phyloP scores from a whole-genome alignment of 805 yeast genomes.

The Clavispora asparagi region DNA sequence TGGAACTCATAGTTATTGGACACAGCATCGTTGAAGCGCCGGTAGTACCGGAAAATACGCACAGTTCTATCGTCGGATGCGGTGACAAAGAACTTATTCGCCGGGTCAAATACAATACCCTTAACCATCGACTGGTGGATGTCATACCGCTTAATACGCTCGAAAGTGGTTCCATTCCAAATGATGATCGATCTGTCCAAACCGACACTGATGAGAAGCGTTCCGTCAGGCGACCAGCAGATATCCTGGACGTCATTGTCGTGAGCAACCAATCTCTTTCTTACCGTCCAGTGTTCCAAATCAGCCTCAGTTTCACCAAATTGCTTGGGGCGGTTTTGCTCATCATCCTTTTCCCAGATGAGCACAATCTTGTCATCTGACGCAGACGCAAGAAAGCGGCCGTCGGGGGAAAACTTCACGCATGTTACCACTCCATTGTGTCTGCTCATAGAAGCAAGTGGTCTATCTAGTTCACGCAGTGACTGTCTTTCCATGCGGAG shows the following conservation, averaged over 20 bases:
- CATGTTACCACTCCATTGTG: constrained; percentile 97
- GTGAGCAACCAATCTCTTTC: constrained; percentile 90
- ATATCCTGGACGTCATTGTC: constrained; percentile 97
- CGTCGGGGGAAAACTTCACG: constrained; percentile 88
- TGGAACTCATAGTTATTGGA: constrained; percentile 69
- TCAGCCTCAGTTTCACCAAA: constrained; percentile 72
- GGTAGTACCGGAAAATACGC: constrained; percentile 80
- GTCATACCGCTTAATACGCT: constrained; percentile 81
- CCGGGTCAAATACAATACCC: constrained; percentile 97
- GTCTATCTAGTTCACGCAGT: constrained; percentile 30
- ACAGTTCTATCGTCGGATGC: constrained; percentile 94
- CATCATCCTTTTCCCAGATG: constrained; percentile 91
- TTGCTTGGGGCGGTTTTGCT: constrained; percentile 47
- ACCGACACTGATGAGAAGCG: constrained; percentile 88
- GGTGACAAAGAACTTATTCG: constrained; percentile 95
- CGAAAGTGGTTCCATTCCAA: constrained; percentile 92
- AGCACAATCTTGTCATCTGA: constrained; percentile 89
- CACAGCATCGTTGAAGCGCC: constrained; percentile 44
- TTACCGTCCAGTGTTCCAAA: constrained; percentile 89
- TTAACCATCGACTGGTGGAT: constrained; percentile 93
- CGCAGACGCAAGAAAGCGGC: constrained; percentile 87
- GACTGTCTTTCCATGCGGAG: constrained; percentile 7
- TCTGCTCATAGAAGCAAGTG: constrained; percentile 85
- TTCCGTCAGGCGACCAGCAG: constrained; percentile 96
- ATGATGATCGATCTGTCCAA: constrained; percentile 87